Evolutionary conservation across 1,139 yeast genomes (phyloP).

Genomic region (Pichia sp.): DNA sequence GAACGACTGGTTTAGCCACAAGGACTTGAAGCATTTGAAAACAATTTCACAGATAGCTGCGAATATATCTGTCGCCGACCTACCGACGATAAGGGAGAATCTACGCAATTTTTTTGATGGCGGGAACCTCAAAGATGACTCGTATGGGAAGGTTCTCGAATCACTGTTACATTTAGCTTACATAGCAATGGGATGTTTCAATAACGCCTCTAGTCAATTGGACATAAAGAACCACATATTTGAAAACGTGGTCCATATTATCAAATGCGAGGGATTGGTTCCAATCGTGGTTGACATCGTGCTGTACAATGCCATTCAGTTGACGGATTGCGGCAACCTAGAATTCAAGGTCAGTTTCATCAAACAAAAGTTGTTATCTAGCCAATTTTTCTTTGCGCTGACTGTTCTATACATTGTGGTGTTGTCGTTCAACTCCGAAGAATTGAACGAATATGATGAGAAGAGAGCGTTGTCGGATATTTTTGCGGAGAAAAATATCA

Average conservation of each 20-base stretch:
- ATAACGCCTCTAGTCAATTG: constrained; percentile 15
- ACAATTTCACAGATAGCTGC: constrained; percentile 17
- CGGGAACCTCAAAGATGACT: background rate
- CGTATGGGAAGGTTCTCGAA: constrained; percentile 10
- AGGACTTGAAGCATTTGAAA: constrained; percentile 41
- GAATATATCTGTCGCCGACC: background rate
- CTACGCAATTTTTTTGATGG: background rate
- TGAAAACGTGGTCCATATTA: constrained; percentile 12
- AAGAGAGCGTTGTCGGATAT: constrained; percentile 9
- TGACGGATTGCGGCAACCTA: constrained; percentile 24
- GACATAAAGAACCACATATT: constrained; percentile 19
- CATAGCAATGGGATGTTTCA: constrained; percentile 28
- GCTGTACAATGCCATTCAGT: constrained; percentile 10
- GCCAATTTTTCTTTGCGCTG: constrained; percentile 39
- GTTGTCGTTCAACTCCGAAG: constrained; percentile 19
- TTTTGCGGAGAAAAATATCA: constrained; percentile 18
- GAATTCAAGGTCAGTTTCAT: constrained; percentile 14
- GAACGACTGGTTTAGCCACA: constrained; percentile 58
- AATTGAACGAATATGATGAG: constrained; percentile 11
- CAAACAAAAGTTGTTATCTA: constrained; percentile 22
- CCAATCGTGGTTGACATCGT: constrained; percentile 9
- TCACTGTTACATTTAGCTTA: constrained; percentile 18
- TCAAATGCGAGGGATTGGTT: constrained; percentile 9
- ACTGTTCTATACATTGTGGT: constrained; percentile 38
- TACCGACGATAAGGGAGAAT: background rate